Conservation (phyloP, 2,329 filamentous ascomycete species). For the Cadophora sp. region DNA sequence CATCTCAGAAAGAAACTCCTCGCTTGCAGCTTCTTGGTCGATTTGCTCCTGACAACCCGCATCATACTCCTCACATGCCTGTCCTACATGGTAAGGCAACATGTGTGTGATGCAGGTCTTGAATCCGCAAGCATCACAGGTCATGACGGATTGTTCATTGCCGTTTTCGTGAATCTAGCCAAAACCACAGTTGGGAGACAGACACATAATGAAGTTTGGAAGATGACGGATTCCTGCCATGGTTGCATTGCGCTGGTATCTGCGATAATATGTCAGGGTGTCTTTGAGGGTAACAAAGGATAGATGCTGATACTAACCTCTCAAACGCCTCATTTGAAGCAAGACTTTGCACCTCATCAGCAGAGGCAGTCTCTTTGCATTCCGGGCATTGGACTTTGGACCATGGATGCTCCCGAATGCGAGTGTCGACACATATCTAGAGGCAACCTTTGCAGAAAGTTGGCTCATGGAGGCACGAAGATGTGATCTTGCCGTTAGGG, state of each 20-base stretch:
- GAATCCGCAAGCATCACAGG: conserved; percentile 49
- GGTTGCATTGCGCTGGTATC: conserved; percentile 53
- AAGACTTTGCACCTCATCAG: conserved; percentile 53
- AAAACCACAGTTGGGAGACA: conserved; percentile 54
- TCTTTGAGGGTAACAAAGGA: neutral
- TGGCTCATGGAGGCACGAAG: conserved; percentile 26
- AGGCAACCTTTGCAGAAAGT: conserved; percentile 29
- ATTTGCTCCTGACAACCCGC: neutral
- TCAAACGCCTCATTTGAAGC: conserved; percentile 53
- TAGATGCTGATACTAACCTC: conserved; percentile 44
- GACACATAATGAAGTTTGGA: conserved; percentile 60
- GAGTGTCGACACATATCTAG: conserved; percentile 17
- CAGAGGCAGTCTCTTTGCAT: conserved; percentile 53
- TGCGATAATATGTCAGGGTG: conserved; percentile 27
- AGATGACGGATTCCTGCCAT: conserved; percentile 52
- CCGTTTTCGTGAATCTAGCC: conserved; percentile 59
- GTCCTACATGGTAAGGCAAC: conserved; percentile 26
- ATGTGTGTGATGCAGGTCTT: conserved; percentile 53
- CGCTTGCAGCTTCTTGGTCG: conserved; percentile 28
- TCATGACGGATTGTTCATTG: conserved; percentile 50
- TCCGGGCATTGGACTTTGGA: conserved; percentile 59
- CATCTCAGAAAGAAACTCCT: neutral
- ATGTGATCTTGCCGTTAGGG: conserved; percentile 11
- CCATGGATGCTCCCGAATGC: conserved; percentile 44
- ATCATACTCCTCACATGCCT: conserved; percentile 53